Base-by-base conservation (phyloP, 768 basidiomycete genomes). In the Panaeolus cyanescens region DNA sequence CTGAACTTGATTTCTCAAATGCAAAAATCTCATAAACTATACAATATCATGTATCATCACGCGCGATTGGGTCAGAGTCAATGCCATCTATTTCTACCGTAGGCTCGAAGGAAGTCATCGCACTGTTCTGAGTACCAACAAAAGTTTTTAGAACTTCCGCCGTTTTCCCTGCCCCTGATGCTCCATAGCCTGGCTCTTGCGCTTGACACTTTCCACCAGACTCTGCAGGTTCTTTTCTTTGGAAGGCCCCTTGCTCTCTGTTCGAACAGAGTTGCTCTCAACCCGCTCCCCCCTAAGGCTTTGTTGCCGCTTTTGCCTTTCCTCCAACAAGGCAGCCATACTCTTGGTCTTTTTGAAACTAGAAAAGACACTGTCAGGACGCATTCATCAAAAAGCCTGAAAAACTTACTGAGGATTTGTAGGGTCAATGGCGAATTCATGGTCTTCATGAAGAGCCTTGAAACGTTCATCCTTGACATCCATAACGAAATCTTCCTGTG, bases 381-480 rank as follows among this genome's bases (percentile, higher is more conserved):
- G 56, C 9, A 32, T 32, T 13, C 33, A 59, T 2, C 32, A 19
- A 12, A 22, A 32, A 36, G 55, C 32, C 36, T 32, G 64, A 9
- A 13, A 55, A 10, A 82, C 95, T 65, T 70, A 97, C 96, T 89
- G 92, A 71, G 96, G 95, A 76, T 98, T 92, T 57, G 86, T 92
- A 19, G 97, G 96, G 74, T 99, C 97, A 65, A 99, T 95, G 0
- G 96, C 96, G 65, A 93, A 99, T 32, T 89, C 85, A 67, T 93
- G 88, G 69, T 98, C 91, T 66, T 97, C 93, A 67, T 95, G 91
- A 42, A 99, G 70, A 20, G 84, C 89, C 70, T 86, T 86, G 82
- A 99, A 99, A 15, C 97, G 89, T 9, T 89, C 85, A 69, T 99
- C 97, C 67, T 84, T 83, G 62, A 95, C 87, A 70, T 99, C 80